Evolutionary conservation across 2,329 filamentous ascomycete species (phyloP), one percentile per base, ranked within the genome.

Genomic region (Neofusicoccum cordaticola): DNA sequence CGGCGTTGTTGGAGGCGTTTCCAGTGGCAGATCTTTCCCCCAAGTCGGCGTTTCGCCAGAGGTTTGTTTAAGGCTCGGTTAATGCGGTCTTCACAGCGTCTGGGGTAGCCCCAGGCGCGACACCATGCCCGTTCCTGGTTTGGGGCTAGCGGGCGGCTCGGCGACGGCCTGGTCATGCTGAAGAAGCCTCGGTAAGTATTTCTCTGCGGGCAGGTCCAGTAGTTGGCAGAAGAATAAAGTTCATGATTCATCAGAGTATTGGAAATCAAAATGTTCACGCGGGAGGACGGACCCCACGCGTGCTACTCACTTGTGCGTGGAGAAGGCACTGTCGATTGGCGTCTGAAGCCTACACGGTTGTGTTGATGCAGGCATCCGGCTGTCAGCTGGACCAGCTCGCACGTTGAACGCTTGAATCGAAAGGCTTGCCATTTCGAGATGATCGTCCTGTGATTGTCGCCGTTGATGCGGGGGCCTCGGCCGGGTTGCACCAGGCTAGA

Each of bases 381-480:
- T 17, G 56, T 60, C 56, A 60, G 56, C 56, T 60, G 56, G 56
- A 60, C 56, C 9, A 47, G 42, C 31, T 37, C 31, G 22, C 56
- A 47, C 31, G 27, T 27, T 13, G 42, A 47, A 6, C n/a, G 7
- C 52, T 19, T 44, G 22, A 42, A 57, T 31, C 17, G 19, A 57
- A 44, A 57, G 19, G 56, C 8, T 39, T 37, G 13, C 27, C 47
- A 12, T 9, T 15, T 44, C 27, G 41, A 42, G 53, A 17, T 39
- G 42, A 35, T 31, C 27, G n/a, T 60, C 56, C 39, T 60, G 56
- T 60, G 56, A 60, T 60, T 19, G n/a, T 60, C 31, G 17, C 17
- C 42, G n/a, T 47, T 48, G 41, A 48, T 39, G 56, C 56, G 56
- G 56, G 42, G 56, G 56, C 56, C 42, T 60, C 56, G 56, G 56